Evolutionary conservation across 805 yeast species (phyloP).

Genomic region (Myxozyma nipponensis): DNA sequence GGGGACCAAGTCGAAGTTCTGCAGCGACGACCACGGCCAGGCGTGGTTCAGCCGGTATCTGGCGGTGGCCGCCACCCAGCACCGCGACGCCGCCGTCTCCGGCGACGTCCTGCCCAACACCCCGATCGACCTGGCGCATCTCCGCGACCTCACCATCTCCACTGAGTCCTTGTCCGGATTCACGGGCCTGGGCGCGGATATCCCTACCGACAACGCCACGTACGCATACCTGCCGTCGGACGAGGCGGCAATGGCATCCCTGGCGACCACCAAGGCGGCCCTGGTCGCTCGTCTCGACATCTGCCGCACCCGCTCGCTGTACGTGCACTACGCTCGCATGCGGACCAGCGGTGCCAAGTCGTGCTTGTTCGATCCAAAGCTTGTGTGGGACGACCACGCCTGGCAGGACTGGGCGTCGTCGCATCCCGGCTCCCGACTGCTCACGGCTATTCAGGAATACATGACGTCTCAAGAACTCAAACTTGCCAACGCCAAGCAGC

Average conservation of each 20-base stretch:
- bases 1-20: constrained; percentile 57
- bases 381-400: constrained; percentile 31
- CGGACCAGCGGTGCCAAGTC: constrained; percentile 30
- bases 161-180: constrained; percentile 4
- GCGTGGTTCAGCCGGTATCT: constrained; percentile 34
- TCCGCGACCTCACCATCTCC: too few relatives aligned
- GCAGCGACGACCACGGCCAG: constrained; percentile 68
- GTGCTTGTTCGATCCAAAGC: constrained; percentile 32
- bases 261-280: too few relatives aligned
- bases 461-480: neutral
- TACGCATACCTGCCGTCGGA: too few relatives aligned
- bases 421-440: constrained; percentile 11
- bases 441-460: constrained; percentile 9
- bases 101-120: constrained; percentile 10
- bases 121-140: neutral
- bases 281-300: too few relatives aligned
- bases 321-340: constrained; percentile 23
- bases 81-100: constrained; percentile 5
- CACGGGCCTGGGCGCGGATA: constrained; percentile 10
- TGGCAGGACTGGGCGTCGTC: constrained; percentile 26
- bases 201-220: neutral
- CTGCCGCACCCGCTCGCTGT: neutral
- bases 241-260: too few relatives aligned
- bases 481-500: too few relatives aligned
- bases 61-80: neutral